phyloP scores from a whole-genome alignment of 2,329 filamentous ascomycete species.

The Colletotrichum lindemuthianum region DNA sequence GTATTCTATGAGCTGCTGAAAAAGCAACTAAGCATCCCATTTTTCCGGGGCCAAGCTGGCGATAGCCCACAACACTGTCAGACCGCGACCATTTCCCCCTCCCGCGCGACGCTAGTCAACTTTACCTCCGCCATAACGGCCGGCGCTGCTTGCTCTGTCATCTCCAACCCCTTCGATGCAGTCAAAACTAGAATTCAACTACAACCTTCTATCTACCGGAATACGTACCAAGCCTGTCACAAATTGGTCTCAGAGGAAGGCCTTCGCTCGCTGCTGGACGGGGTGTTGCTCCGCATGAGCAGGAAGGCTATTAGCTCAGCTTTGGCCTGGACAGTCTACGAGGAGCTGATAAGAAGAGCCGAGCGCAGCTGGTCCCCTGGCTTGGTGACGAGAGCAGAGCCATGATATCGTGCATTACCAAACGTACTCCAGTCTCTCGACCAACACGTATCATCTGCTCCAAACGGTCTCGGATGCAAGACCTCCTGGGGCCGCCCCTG shows the following conservation, averaged over 20 bases:
- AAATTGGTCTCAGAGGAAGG: conserved; percentile 88
- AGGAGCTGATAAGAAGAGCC: conserved; percentile 85
- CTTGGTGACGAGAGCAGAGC: conserved; percentile 16
- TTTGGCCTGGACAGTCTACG: conserved; percentile 97
- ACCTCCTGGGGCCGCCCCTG: no score
- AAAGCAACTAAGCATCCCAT: conserved; percentile 59
- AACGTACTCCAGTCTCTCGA: no score
- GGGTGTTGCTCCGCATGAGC: conserved; percentile 85
- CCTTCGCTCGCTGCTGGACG: conserved; percentile 82
- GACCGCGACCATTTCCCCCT: conserved; percentile 17
- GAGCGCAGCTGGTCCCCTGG: conserved; percentile 42
- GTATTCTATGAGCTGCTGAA: conserved; percentile 92
- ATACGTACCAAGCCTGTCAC: conserved; percentile 80
- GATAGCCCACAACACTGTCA: background rate
- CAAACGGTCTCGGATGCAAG: no score
- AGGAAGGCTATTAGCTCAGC: conserved; percentile 93
- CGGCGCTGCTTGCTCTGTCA: conserved; percentile 82
- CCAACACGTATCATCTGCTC: no score
- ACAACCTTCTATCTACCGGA: conserved; percentile 83
- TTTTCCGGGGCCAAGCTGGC: background rate
- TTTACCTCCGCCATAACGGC: conserved; percentile 85
- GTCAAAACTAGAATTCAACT: conserved; percentile 96
- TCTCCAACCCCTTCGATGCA: conserved; percentile 97
- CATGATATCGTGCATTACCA: conserved; percentile 3
- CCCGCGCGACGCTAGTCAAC: conserved; percentile 60